Percentiles rank a stretch among this genome's conserved stretches.
Evolutionary conservation across 169 alveolate species (phyloP).

Genomic region (Eimeria zaria): DNA sequence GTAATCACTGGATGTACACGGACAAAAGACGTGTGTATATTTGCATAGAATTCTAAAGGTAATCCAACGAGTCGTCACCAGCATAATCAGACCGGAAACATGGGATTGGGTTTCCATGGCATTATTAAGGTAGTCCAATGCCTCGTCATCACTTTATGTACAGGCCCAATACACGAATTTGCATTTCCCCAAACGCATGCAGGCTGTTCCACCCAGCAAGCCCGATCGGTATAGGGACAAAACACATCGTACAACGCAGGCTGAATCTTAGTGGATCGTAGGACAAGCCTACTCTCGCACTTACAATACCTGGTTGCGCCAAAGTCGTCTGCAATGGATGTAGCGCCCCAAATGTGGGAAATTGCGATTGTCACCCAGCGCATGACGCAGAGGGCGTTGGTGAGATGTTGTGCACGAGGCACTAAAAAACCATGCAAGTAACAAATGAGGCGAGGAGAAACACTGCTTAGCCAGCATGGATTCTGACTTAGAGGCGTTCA

Average conservation of each 20-base stretch:
- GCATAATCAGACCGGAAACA: too few species aligned
- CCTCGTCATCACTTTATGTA: too few species aligned
- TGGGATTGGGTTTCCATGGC: too few species aligned
- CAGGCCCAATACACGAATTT: too few species aligned
- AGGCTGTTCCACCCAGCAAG: not conserved
- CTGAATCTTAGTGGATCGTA: slow-evolving; percentile 84
- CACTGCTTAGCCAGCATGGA: slow-evolving; percentile 86
- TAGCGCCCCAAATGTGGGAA: slow-evolving; percentile 18
- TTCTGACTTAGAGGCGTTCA: slow-evolving; percentile 86
- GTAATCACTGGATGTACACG: too few species aligned
- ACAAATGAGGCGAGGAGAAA: slow-evolving; percentile 60
- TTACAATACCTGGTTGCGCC: slow-evolving; percentile 80
- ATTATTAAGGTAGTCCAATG: too few species aligned
- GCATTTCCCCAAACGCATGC: too few species aligned
- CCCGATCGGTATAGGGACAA: not conserved
- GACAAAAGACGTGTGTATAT: too few species aligned
- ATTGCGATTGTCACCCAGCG: slow-evolving; percentile 39
- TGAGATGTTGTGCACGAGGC: slow-evolving; percentile 18
- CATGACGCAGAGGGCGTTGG: not conserved
- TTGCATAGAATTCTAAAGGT: too few species aligned
- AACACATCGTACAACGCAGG: slow-evolving; percentile 73
- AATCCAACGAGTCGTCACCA: too few species aligned
- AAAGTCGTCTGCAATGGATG: slow-evolving; percentile 80
- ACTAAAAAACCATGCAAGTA: slow-evolving; percentile 35
- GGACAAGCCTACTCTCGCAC: slow-evolving; percentile 86